Percentiles rank a stretch among this genome's conserved stretches.
Conservation (phyloP, 1,284 basidiomycete genomes). For the Dichomitus squalens region DNA sequence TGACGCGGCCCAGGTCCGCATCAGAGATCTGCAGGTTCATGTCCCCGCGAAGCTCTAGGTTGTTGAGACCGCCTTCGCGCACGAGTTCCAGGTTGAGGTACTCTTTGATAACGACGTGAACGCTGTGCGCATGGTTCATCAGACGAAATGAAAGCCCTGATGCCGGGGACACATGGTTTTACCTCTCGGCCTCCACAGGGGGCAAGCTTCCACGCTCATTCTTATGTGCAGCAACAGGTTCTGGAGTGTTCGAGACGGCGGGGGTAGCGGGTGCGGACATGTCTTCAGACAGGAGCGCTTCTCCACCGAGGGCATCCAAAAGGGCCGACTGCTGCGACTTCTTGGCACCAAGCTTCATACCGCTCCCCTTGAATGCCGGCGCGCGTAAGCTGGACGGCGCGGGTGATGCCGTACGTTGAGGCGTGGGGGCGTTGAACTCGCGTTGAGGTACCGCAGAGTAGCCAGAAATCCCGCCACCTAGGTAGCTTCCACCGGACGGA, state of each 20-base stretch:
- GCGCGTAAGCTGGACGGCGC: slow-evolving; percentile 54
- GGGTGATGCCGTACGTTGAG: slow-evolving; percentile 52
- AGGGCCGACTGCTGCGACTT: slow-evolving; percentile 88
- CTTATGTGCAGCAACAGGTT: slow-evolving; percentile 40
- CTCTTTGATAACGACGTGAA: slow-evolving; percentile 89
- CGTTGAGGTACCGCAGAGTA: slow-evolving; percentile 70
- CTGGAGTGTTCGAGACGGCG: slow-evolving; percentile 47
- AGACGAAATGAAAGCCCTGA: neutral
- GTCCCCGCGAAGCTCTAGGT: slow-evolving; percentile 92
- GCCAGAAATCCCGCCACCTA: slow-evolving; percentile 65
- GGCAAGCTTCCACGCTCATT: slow-evolving; percentile 67
- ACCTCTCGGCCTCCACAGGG: slow-evolving; percentile 81
- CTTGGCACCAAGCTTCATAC: slow-evolving; percentile 98
- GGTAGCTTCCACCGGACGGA: slow-evolving; percentile 50
- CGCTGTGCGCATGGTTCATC: slow-evolving; percentile 45
- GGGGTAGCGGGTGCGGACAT: slow-evolving; percentile 61
- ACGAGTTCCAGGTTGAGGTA: slow-evolving; percentile 79
- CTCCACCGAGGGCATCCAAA: slow-evolving; percentile 85
- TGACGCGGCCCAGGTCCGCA: slow-evolving; percentile 74
- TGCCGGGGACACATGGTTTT: slow-evolving; percentile 21
- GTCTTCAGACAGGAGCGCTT: slow-evolving; percentile 65
- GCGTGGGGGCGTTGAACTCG: slow-evolving; percentile 61
- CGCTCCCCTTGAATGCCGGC: slow-evolving; percentile 91
- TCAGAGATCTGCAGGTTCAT: slow-evolving; percentile 92
- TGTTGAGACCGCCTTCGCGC: slow-evolving; percentile 89